These are phyloP conservation scores for Ceratocystis colombiana DNA, from an alignment of 2,329 filamentous ascomycete genomes.

Conservation along the genomic window DNA sequence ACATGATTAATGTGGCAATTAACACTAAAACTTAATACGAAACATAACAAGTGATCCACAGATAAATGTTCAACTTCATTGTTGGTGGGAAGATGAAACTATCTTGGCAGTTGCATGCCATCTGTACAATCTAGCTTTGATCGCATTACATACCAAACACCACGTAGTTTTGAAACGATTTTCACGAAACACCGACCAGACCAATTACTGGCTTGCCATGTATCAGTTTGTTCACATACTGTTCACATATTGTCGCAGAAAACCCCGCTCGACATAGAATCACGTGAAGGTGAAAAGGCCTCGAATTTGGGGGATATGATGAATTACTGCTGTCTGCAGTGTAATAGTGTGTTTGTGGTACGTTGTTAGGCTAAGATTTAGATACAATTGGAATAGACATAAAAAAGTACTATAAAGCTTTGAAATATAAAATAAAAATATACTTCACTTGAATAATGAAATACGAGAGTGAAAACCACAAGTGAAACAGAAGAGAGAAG, in stretches of 20 bases:
- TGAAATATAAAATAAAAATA: no score
- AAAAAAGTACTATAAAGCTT: not conserved
- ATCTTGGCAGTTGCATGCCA: not conserved
- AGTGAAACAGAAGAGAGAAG: constrained; percentile 5
- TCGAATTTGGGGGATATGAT: not conserved
- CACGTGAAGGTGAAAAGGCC: not conserved
- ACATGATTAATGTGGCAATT: no score
- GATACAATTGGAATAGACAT: no score
- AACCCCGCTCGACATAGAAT: not conserved
- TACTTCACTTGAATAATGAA: no score
- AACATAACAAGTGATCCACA: no score
- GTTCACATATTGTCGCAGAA: not conserved
- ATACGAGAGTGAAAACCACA: not conserved
- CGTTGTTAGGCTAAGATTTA: no score
- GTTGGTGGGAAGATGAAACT: no score
- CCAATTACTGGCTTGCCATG: not conserved
- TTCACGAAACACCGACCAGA: not conserved
- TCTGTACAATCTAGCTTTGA: not conserved
- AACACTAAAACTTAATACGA: no score
- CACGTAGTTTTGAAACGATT: not conserved
- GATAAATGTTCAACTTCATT: no score
- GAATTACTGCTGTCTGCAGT: no score
- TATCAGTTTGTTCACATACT: not conserved
- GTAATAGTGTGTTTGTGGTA: no score
- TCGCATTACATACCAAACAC: not conserved